These are phyloP conservation scores for Puccinia hordei DNA, from an alignment of 1,284 basidiomycete genomes.

Conservation along the genomic window DNA sequence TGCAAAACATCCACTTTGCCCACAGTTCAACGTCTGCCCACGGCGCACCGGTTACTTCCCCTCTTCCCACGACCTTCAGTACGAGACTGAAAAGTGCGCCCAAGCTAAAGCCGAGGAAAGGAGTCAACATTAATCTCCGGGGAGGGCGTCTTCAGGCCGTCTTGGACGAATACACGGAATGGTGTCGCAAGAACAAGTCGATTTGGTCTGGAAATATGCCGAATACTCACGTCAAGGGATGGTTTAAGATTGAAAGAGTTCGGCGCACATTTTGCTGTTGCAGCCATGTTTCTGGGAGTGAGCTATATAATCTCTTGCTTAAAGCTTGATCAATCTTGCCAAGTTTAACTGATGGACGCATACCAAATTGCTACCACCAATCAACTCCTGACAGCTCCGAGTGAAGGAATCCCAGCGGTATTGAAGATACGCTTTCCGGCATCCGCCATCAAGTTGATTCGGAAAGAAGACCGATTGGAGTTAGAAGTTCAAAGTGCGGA, in stretches of 20 bases:
- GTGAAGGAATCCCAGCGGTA: slow-evolving; percentile 4
- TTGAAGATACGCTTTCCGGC: slow-evolving; percentile 47
- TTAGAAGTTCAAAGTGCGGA: slow-evolving; percentile 41
- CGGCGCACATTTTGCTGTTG: slow-evolving; percentile 50
- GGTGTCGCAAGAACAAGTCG: slow-evolving; percentile 47
- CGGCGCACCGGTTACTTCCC: slow-evolving; percentile 4
- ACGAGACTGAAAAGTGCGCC: slow-evolving; percentile 43
- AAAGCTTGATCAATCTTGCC: not conserved
- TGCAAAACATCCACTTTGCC: not conserved
- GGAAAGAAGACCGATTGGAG: slow-evolving; percentile 38
- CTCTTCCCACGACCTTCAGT: not conserved
- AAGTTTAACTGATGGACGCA: not conserved
- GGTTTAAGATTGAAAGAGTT: slow-evolving; percentile 48
- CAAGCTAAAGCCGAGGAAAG: slow-evolving; percentile 49
- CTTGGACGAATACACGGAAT: slow-evolving; percentile 48
- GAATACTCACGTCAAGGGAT: slow-evolving; percentile 22
- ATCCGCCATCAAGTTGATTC: slow-evolving; percentile 43
- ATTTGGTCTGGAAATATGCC: slow-evolving; percentile 40
- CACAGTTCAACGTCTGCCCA: slow-evolving; percentile 19
- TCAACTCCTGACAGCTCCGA: not conserved
- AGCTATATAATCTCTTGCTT: not conserved
- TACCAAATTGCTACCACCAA: not conserved
- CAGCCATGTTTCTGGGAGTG: slow-evolving; percentile 2
- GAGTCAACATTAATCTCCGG: slow-evolving; percentile 40
- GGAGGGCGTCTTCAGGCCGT: slow-evolving; percentile 37